phyloP scores from a whole-genome alignment of 2,329 filamentous ascomycete genomes.

The Zymoseptoria pseudotritici region DNA sequence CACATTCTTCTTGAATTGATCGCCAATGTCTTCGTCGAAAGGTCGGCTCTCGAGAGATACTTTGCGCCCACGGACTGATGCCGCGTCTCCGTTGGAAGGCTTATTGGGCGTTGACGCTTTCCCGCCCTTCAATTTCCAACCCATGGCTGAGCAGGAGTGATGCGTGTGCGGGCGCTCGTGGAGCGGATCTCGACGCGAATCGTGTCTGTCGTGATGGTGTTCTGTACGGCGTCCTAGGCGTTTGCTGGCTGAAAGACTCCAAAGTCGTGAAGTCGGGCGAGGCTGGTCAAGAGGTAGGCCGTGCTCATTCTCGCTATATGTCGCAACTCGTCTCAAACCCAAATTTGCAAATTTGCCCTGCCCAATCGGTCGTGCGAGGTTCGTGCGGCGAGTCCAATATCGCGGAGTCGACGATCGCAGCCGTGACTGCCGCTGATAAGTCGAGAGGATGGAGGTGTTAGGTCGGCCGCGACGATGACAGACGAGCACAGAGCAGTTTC shows the following conservation, averaged over 20 bases:
- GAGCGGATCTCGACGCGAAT: background rate
- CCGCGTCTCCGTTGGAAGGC: conserved; percentile 21
- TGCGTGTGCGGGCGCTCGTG: background rate
- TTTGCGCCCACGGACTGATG: background rate
- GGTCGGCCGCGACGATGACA: background rate
- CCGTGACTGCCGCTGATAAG: no score
- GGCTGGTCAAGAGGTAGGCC: no score
- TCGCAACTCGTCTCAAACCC: no score
- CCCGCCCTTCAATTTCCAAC: background rate
- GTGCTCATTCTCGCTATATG: no score
- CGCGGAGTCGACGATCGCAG: no score
- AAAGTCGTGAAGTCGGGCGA: no score
- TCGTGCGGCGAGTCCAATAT: no score
- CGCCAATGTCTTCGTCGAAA: conserved; percentile 34
- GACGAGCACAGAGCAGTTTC: background rate
- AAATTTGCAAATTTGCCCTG: no score
- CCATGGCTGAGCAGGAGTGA: background rate
- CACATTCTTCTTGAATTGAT: conserved; percentile 42
- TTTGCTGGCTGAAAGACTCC: no score
- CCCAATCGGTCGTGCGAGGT: no score
- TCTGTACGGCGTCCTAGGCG: background rate
- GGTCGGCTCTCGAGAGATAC: conserved; percentile 1
- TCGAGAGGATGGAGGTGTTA: no score
- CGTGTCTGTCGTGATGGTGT: background rate
- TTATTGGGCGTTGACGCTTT: background rate